Conservation (phyloP, 306 rosid species). For the Citrullus amarus region DNA sequence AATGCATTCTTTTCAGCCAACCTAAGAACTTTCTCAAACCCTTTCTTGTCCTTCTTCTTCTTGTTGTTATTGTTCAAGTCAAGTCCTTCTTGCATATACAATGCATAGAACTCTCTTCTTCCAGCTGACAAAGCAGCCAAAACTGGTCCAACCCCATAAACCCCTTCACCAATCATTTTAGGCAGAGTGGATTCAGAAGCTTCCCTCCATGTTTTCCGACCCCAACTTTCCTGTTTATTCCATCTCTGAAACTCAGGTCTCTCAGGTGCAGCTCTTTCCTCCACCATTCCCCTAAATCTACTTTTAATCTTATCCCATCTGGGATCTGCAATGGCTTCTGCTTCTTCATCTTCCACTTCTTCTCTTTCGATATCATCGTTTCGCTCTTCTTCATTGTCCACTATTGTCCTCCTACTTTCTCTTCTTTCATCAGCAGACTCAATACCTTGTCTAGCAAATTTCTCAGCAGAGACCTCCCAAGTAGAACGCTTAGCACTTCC, state of each 20-base stretch:
- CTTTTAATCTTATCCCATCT: slow-evolving; percentile 75
- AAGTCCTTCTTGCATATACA: slow-evolving; percentile 78
- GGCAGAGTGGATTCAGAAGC: slow-evolving; percentile 71
- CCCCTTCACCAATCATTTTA: slow-evolving; percentile 73
- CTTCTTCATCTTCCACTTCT: slow-evolving; percentile 45
- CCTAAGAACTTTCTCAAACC: slow-evolving; percentile 64
- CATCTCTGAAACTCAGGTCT: slow-evolving; percentile 61
- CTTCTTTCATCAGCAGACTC: slow-evolving; percentile 11
- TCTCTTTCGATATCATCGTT: slow-evolving; percentile 14
- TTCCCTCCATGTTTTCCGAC: slow-evolving; percentile 78
- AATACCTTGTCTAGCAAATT: slow-evolving; percentile 15
- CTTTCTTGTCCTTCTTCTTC: slow-evolving; percentile 96
- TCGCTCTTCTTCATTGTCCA: slow-evolving; percentile 20
- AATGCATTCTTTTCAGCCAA: slow-evolving; percentile 62
- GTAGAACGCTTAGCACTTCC: slow-evolving; percentile 20
- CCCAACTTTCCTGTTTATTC: slow-evolving; percentile 76
- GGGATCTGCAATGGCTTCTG: slow-evolving; percentile 46
- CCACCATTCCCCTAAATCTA: slow-evolving; percentile 39
- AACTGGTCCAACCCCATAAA: slow-evolving; percentile 93
- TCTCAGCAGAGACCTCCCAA: slow-evolving; percentile 15
- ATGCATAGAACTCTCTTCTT: slow-evolving; percentile 80
- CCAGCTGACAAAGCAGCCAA: slow-evolving; percentile 88
- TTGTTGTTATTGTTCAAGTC: slow-evolving; percentile 69
- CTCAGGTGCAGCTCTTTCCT: slow-evolving; percentile 31
- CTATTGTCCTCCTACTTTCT: slow-evolving; percentile 16